Base-by-base conservation (phyloP, 495 filamentous ascomycete species). In the Oidiodendron maius region DNA sequence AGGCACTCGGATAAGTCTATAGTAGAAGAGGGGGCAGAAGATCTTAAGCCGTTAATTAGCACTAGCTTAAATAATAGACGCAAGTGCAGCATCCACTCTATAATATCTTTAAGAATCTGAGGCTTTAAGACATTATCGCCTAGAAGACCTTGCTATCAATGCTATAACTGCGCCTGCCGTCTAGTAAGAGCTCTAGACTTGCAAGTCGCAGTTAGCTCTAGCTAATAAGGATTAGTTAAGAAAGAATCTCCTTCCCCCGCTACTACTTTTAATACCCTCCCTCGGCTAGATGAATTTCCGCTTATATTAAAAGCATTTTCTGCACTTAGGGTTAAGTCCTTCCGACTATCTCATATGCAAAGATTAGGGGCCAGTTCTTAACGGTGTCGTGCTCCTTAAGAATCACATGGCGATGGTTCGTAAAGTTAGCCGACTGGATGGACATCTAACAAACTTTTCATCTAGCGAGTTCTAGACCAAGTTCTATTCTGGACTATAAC, bases 331-430 rank as follows among this genome's bases (percentile, higher is more conserved):
- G 40, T 22, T 18, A 20, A 30, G 12, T 35, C n/a, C 13, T 20
- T 11, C 18, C 44, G 13, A 41, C n/a, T 42, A 49, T 50, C 55
- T 47, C 17, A 36, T 23, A n/a, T 59, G 49, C 38, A 52, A 50
- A 20, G 43, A 32, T 12, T 34, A 35, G 43, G 49, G 47, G 38
- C 43, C 51, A 21, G 21, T 45, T 23, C 32, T 59, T 20, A 16
- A 39, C 17, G 40, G 26, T 21, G 25, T 57, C 17, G 46, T 47
- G 48, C 48, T 26, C 35, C 52, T 61, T 44, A 61, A 58, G 52
- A 59, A 56, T 55, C 52, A 59, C 40, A 47, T 50, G 32, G 51
- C 30, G 17, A 18, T n/a, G 12, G 24, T 47, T 17, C 17, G 38
- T 24, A 47, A 47, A 24, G 52, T 61, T 44, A 48, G 40, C 35